These are phyloP conservation scores for Wilhelminamyces savonicus DNA, from an alignment of 805 yeast species.

Conservation along the genomic window DNA sequence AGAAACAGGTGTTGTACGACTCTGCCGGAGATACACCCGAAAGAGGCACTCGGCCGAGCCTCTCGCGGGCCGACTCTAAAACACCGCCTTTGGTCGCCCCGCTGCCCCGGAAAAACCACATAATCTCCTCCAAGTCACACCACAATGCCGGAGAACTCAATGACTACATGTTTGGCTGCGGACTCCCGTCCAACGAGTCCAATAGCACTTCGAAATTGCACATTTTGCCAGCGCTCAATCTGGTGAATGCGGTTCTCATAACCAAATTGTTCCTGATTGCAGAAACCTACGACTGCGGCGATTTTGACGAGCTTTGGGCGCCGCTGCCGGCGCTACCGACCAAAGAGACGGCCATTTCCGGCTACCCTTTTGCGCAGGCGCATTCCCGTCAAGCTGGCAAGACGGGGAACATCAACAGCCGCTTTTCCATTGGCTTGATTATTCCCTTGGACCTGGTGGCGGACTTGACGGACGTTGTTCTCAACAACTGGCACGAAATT, in stretches of 20 bases:
- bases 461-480: constrained; percentile 33
- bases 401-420: constrained; percentile 14
- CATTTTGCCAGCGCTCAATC: constrained; percentile 36
- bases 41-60: background rate
- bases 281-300: constrained; percentile 6
- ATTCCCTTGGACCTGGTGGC: constrained; percentile 37
- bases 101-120: constrained; percentile 4
- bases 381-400: no score
- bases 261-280: constrained; percentile 40
- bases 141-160: constrained; percentile 42
- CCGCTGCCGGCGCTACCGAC: constrained; percentile 37
- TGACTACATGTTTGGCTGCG: constrained; percentile 53
- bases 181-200: constrained; percentile 43
- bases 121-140: constrained; percentile 23
- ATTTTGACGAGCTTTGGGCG: constrained; percentile 26
- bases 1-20: constrained; percentile 46
- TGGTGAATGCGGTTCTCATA: constrained; percentile 36
- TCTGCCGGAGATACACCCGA: constrained; percentile 31
- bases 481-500: constrained; percentile 46
- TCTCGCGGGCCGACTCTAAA: background rate
- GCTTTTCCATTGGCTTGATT: constrained; percentile 44
- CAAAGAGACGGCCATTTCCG: constrained; percentile 11
- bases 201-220: constrained; percentile 42
- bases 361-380: constrained; percentile 2
- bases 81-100: constrained; percentile 1